phyloP scores from a whole-genome alignment of 805 yeast genomes.

The Metschnikowia cerradonensis region DNA sequence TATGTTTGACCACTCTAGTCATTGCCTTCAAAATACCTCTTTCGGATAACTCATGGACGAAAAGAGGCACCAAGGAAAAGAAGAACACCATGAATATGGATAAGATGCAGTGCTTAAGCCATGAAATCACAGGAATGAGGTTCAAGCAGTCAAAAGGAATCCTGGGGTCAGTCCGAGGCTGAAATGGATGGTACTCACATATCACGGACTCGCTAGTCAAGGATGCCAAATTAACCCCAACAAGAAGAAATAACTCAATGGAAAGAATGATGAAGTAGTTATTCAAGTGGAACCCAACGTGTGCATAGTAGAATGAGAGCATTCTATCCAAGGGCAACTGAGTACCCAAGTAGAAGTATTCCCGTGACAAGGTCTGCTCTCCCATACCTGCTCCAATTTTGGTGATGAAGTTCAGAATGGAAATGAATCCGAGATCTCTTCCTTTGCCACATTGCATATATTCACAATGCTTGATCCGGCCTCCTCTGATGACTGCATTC shows the following conservation, averaged over 20 bases:
- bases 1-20: constrained; percentile 64
- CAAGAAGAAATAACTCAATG: constrained; percentile 65
- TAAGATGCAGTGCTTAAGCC: constrained; percentile 77
- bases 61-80: constrained; percentile 74
- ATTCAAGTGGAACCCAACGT: constrained; percentile 82
- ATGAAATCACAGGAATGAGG: constrained; percentile 67
- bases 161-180: constrained; percentile 63
- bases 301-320: constrained; percentile 80
- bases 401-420: constrained; percentile 79
- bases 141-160: constrained; percentile 73
- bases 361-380: constrained; percentile 82
- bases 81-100: constrained; percentile 81
- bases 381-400: constrained; percentile 94
- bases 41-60: constrained; percentile 76
- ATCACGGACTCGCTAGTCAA: constrained; percentile 67
- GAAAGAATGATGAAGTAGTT: constrained; percentile 75
- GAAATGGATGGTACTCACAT: constrained; percentile 61
- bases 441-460: constrained; percentile 90
- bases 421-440: constrained; percentile 83
- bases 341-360: constrained; percentile 76
- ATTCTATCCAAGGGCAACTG: constrained; percentile 77
- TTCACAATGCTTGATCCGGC: constrained; percentile 83
- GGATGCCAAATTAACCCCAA: constrained; percentile 67
- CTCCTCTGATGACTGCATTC: constrained; percentile 80
- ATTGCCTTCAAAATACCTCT: constrained; percentile 76